Evolutionary conservation across 768 basidiomycete genomes (phyloP), one percentile per base, ranked within the genome.

Genomic region (Cystofilobasidium capitatum): DNA sequence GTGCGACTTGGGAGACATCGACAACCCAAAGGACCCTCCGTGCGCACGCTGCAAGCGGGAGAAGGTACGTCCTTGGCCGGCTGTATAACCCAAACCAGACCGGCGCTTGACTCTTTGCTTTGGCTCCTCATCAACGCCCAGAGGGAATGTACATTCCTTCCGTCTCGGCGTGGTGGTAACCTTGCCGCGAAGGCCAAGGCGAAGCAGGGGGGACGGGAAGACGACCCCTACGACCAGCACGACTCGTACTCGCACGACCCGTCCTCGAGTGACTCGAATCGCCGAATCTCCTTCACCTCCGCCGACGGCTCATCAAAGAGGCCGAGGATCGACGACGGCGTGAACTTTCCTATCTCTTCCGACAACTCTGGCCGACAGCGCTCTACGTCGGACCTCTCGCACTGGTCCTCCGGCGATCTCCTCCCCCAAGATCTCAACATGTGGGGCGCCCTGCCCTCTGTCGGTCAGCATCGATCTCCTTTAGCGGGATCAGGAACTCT

Each of bases 1-100:
- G 42, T 72, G 73, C 51, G 73, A 74, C 33, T 66, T 74, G 12
- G 72, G 74, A 22, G 71, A 71, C 39, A 69, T 71, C 40, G 71
- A 71, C 44, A 49, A 54, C 24, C 69, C 71, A 4, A 33, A 60
- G 26, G 70, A 72, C 2, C 73, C 73, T 1, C 73, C 73, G 1
- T 73, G 73, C 62, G 65, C 71, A 4, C 51, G 73, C 6, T 73
- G 73, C 58, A 66, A 67, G 40, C 39, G 71, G n/a, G 69, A 70
- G 45, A 67, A 66, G 35, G 65, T 70, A n/a, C 31, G 62, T 51
- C 22, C 17, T 5, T 37, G 24, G 6, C 51, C 22, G 14, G 0
- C 47, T 14, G 33, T 42, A 26, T 20, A 29, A 22, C 31, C 24
- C 51, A 31, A 6, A 9, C 36, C 20, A 8, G 26, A 17, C 4